Evolutionary conservation across 1,139 yeast genomes (phyloP).

Genomic region (Neolecta irregularis): DNA sequence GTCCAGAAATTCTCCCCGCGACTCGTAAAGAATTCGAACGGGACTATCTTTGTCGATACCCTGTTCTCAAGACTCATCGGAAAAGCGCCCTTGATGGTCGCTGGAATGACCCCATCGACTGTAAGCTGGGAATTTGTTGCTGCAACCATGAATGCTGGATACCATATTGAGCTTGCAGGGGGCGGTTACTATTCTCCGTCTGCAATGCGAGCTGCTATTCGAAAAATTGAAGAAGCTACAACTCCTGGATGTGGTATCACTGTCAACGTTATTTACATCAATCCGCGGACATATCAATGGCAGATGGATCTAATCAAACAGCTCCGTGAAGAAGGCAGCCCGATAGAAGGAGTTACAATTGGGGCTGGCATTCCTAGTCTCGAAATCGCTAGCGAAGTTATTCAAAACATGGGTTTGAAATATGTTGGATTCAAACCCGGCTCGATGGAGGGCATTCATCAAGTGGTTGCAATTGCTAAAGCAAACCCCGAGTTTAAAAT

Average conservation of each 20-base stretch:
- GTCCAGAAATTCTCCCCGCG: slow-evolving; percentile 74
- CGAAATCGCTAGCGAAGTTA: slow-evolving; percentile 94
- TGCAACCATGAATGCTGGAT: slow-evolving; percentile 88
- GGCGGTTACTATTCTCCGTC: slow-evolving; percentile 85
- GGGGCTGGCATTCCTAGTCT: slow-evolving; percentile 99
- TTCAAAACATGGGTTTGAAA: slow-evolving; percentile 78
- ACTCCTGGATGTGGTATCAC: slow-evolving; percentile 86
- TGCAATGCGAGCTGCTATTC: slow-evolving; percentile 59
- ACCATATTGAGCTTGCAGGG: slow-evolving; percentile 94
- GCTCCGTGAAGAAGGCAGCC: slow-evolving; percentile 81
- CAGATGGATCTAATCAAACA: slow-evolving; percentile 88
- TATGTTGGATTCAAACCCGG: slow-evolving; percentile 97
- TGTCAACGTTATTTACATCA: slow-evolving; percentile 83
- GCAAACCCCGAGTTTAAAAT: slow-evolving; percentile 94
- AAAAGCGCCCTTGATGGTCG: slow-evolving; percentile 91
- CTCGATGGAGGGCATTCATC: slow-evolving; percentile 79
- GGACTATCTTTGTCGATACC: slow-evolving; percentile 63
- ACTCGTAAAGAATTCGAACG: slow-evolving; percentile 54
- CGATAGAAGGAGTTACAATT: slow-evolving; percentile 86
- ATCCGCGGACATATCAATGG: slow-evolving; percentile 97
- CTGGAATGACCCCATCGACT: slow-evolving; percentile 99
- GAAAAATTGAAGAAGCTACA: slow-evolving; percentile 37
- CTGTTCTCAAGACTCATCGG: slow-evolving; percentile 85
- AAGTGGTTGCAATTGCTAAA: slow-evolving; percentile 78
- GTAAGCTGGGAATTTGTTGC: slow-evolving; percentile 88